Percentiles rank a stretch among this genome's conserved stretches.
These are phyloP conservation scores for Phalaenopsis aphrodite DNA, from an alignment of 106 monocot genomes.

Conservation along the genomic window DNA sequence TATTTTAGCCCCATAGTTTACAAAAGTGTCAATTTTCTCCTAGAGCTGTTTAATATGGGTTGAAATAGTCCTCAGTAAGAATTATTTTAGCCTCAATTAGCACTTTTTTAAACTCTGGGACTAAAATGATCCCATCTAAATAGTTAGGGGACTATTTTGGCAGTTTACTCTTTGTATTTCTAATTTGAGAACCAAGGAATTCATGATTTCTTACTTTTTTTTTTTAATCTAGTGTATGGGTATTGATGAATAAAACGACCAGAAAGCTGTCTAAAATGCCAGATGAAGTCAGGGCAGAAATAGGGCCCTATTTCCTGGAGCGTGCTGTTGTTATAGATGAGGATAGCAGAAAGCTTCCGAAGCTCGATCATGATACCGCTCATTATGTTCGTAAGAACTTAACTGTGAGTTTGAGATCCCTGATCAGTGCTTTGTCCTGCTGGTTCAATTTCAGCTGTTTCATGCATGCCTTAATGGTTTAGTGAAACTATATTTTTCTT, in stretches of 20 bases:
- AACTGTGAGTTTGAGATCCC: conserved; percentile 38
- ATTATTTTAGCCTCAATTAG: too few species aligned
- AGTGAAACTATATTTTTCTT: neutral
- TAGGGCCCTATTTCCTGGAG: conserved; percentile 66
- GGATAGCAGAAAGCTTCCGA: conserved; percentile 66
- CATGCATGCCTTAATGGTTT: neutral
- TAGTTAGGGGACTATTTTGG: too few species aligned
- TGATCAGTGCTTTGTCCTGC: neutral
- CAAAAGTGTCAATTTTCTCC: too few species aligned
- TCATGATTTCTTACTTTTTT: conserved; percentile 5
- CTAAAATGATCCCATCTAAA: too few species aligned
- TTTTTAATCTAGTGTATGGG: conserved; percentile 57
- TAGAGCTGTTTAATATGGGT: too few species aligned
- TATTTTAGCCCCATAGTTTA: too few species aligned
- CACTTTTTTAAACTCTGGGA: too few species aligned
- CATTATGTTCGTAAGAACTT: conserved; percentile 62
- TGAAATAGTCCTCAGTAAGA: too few species aligned
- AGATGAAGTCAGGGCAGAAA: conserved; percentile 74
- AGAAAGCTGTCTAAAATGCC: conserved; percentile 74
- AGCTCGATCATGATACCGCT: conserved; percentile 53
- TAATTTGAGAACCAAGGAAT: neutral
- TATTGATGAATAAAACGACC: conserved; percentile 88
- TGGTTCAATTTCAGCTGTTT: neutral
- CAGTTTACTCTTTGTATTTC: neutral
- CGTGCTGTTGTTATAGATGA: conserved; percentile 52